Base-by-base conservation (phyloP, 768 basidiomycete species). In the Leucosporidium scottii region DNA sequence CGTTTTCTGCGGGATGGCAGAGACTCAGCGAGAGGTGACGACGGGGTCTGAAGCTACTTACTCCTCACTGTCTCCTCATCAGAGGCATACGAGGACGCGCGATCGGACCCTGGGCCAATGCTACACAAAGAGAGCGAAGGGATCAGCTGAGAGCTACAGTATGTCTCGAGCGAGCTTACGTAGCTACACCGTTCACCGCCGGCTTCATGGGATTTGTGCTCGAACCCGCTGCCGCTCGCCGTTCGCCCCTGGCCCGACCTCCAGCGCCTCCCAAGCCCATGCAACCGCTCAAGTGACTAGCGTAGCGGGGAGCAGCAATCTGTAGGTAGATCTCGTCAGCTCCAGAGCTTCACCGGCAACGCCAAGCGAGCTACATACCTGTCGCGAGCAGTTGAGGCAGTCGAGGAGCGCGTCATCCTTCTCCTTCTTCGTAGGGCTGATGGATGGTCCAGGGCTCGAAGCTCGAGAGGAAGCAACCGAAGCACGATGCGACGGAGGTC, bases 301-400 rank as follows among this genome's bases (percentile, higher is more conserved):
- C 69, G 20, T 71, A 71, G 10, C 69, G 48, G 23, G 69, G 60
- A 4, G 69, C 69, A 0, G 69, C 69, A 15, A 71, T 67, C 69
- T 70, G 53, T 1, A 23, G 2, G 5, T 12, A 12, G 17, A 1
- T 3, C 2, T 0, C 2, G 30, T 51, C 54, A 51, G 28, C n/a
- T 23, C 17, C 6, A 53, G 31, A 4, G 13, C 17, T 3, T 0
- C 0, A n/a, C 30, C 0, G 12, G 27, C 15, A 6, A 17, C 23
- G 18, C 6, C 27, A 23, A 27, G 17, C 39, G 25, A 58, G 20
- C 23, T 12, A 25, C 53, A 20, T 6, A 59, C 62, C 34, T 44
- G n/a, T 13, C 58, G 39, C 27, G 53, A 31, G 48, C 70, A 71
- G 27, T 68, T 67, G 15, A 62, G 17, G 55, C 70, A 71, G 31